Conservation (phyloP, 495 filamentous ascomycete genomes). For the Daldinia decipiens region DNA sequence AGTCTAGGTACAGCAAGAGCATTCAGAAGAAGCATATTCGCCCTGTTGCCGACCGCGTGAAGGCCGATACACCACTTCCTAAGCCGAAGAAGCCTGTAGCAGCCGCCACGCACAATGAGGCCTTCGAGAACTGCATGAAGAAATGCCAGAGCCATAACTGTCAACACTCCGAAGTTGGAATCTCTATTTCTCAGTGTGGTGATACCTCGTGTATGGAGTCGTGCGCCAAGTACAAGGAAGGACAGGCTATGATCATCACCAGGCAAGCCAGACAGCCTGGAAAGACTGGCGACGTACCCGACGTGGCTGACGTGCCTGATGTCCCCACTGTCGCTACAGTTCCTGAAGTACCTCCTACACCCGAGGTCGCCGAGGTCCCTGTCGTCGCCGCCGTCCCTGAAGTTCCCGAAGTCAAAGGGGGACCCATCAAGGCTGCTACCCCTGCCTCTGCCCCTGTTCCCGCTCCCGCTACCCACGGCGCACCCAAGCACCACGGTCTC, state of each 20-base stretch:
- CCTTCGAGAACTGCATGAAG: conserved; percentile 14
- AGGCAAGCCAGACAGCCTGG: neutral
- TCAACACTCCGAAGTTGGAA: conserved; percentile 15
- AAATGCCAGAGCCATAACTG: conserved; percentile 26
- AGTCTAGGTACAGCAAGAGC: neutral
- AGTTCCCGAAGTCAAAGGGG: neutral
- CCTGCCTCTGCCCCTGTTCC: neutral
- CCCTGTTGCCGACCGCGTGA: neutral
- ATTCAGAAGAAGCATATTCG: neutral
- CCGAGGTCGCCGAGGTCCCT: neutral
- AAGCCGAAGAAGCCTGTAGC: neutral
- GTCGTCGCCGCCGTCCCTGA: neutral
- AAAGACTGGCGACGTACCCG: neutral
- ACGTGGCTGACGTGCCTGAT: neutral
- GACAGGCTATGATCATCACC: neutral
- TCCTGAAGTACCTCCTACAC: neutral
- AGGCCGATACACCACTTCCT: neutral
- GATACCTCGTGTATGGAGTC: conserved; percentile 16
- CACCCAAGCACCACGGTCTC: neutral
- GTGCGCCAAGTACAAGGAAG: neutral
- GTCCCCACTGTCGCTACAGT: neutral
- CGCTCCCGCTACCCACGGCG: neutral
- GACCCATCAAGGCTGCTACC: neutral
- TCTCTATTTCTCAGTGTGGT: conserved; percentile 19
- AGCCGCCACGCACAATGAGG: neutral